phyloP scores from a whole-genome alignment of 2,329 filamentous ascomycete species.

The Fusarium albidum region DNA sequence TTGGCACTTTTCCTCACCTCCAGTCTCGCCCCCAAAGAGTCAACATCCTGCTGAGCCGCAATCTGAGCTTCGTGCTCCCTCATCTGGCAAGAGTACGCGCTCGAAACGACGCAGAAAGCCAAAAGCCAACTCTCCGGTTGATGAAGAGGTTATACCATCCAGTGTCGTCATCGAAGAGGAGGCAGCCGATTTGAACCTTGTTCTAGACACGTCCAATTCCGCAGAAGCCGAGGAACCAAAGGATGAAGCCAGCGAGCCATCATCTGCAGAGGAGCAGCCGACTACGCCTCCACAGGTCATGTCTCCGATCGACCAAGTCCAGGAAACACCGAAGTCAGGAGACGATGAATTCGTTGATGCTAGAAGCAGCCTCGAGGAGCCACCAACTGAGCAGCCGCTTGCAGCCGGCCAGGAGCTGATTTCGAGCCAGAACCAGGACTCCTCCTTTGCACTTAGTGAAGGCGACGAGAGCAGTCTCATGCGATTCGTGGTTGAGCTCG shows the following conservation, averaged over 20 bases:
- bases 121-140: constrained; percentile 21
- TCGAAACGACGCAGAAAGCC: constrained; percentile 26
- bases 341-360: constrained; percentile 61
- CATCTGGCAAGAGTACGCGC: constrained; percentile 14
- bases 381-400: constrained; percentile 14
- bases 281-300: constrained; percentile 27
- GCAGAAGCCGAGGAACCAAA: constrained; percentile 11
- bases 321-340: constrained; percentile 53
- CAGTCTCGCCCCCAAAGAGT: constrained; percentile 56
- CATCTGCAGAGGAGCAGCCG: constrained; percentile 5
- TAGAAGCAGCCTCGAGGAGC: constrained; percentile 51
- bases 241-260: constrained; percentile 5
- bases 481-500: constrained; percentile 59
- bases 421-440: constrained; percentile 34
- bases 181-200: neutral
- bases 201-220: constrained; percentile 3
- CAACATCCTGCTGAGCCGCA: constrained; percentile 35
- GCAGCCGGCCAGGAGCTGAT: constrained; percentile 3
- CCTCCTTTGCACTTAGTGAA: constrained; percentile 53
- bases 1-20: constrained; percentile 67
- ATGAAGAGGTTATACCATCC: constrained; percentile 42
- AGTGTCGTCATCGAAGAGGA: constrained; percentile 38
- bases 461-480: constrained; percentile 58
- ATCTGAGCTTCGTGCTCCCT: constrained; percentile 14
- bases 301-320: constrained; percentile 28